Evolutionary conservation across 257 asterid species (phyloP).

Genomic region (Salvia hispanica): DNA sequence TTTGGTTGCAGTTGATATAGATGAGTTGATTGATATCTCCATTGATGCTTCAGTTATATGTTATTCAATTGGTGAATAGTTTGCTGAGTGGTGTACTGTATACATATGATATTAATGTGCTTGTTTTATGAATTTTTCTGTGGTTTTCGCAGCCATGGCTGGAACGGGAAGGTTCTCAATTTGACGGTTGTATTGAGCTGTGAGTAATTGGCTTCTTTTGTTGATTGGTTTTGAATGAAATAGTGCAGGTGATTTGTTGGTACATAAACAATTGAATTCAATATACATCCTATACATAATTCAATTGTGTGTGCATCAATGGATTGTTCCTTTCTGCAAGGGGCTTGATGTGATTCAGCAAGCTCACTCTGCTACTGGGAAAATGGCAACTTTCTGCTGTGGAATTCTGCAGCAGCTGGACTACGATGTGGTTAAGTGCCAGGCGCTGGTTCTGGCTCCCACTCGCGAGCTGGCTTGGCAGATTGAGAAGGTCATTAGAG

Average conservation of each 20-base stretch:
- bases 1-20: background rate
- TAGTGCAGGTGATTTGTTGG: conserved; percentile 21
- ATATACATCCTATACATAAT: background rate
- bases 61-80: background rate
- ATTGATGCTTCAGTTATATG: background rate
- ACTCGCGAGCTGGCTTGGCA: conserved; percentile 68
- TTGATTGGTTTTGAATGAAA: background rate
- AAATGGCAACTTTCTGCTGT: conserved; percentile 69
- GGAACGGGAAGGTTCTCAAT: conserved; percentile 54
- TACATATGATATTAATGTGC: background rate
- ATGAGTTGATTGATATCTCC: background rate
- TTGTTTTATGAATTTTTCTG: background rate
- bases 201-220: conserved; percentile 25
- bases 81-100: background rate
- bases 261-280: conserved; percentile 26
- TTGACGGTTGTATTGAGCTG: conserved; percentile 50
- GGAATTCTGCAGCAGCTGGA: conserved; percentile 62
- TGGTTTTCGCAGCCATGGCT: conserved; percentile 45
- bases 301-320: background rate
- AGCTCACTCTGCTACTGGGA: conserved; percentile 68
- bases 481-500: conserved; percentile 68
- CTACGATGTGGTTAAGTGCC: conserved; percentile 50
- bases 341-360: conserved; percentile 62
- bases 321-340: conserved; percentile 57
- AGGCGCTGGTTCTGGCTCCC: conserved; percentile 63